These are phyloP conservation scores for Onygenales sp. DNA, from an alignment of 2,329 filamentous ascomycete species.

Conservation along the genomic window DNA sequence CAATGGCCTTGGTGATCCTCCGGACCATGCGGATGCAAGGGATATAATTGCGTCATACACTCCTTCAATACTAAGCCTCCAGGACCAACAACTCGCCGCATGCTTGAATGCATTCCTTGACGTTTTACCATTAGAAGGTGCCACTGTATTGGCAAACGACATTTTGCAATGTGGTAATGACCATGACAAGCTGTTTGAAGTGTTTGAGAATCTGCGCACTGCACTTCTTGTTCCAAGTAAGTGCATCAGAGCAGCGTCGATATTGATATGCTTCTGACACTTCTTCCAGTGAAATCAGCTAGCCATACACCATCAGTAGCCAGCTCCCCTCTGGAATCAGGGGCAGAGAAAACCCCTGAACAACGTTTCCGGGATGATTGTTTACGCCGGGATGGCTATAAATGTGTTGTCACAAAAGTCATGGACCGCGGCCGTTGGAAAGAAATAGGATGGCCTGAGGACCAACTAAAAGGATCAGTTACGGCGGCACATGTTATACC, in stretches of 20 bases:
- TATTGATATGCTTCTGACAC: neutral
- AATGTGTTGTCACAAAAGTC: neutral
- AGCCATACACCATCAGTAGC: neutral
- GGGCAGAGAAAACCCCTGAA: neutral
- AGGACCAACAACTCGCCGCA: neutral
- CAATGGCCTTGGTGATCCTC: neutral
- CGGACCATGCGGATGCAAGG: neutral
- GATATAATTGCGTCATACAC: neutral
- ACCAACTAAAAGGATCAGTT: neutral
- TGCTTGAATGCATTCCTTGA: neutral
- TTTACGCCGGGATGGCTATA: neutral
- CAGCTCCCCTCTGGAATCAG: neutral
- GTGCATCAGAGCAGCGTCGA: neutral
- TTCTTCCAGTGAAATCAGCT: neutral
- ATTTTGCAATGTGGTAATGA: neutral
- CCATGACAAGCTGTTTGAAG: neutral
- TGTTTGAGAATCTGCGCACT: neutral
- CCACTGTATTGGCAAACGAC: neutral
- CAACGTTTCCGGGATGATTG: neutral
- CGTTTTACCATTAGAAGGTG: neutral
- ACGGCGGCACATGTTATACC: neutral
- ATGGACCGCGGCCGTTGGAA: neutral
- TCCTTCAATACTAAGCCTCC: neutral
- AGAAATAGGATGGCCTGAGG: neutral
- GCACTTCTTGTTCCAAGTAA: neutral